These are phyloP conservation scores for Ceratocystiopsis minuta DNA, from an alignment of 2,329 filamentous ascomycete species.

Conservation along the genomic window DNA sequence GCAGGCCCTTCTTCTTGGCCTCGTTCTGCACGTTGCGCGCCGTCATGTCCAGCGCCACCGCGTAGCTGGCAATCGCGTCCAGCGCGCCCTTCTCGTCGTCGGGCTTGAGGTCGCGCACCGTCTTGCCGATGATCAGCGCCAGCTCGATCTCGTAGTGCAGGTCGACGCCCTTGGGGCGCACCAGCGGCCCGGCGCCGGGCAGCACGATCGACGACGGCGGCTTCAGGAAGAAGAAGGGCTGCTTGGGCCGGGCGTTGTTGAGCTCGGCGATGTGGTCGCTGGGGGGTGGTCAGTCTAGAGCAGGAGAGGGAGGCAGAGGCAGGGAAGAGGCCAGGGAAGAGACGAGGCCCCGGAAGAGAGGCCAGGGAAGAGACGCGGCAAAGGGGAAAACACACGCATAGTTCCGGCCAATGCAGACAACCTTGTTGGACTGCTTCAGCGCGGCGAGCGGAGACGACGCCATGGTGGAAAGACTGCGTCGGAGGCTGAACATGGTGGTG, in stretches of 20 bases:
- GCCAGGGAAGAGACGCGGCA: too few species aligned
- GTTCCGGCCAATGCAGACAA: constrained; percentile 79
- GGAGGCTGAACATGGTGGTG: constrained; percentile 9
- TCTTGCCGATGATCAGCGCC: constrained; percentile 72
- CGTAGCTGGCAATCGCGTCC: constrained; percentile 71
- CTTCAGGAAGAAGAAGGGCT: constrained; percentile 99
- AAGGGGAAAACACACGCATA: constrained; percentile 52
- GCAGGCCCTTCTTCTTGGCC: constrained; percentile 90
- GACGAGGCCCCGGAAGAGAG: too few species aligned
- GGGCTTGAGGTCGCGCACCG: constrained; percentile 54
- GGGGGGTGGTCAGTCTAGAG: constrained; percentile 3
- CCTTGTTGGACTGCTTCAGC: constrained; percentile 37
- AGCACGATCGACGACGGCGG: constrained; percentile 72
- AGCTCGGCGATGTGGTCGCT: constrained; percentile 91
- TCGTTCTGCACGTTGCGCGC: constrained; percentile 89
- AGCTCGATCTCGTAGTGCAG: constrained; percentile 94
- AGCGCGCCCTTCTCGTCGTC: constrained; percentile 60
- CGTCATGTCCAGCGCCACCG: constrained; percentile 92
- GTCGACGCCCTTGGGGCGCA: constrained; percentile 65
- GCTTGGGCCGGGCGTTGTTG: constrained; percentile 70
- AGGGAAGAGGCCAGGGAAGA: neutral
- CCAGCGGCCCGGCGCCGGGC: constrained; percentile 59
- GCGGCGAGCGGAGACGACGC: constrained; percentile 17
- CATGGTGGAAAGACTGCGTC: constrained; percentile 18
- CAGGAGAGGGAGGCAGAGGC: neutral